Conservation (phyloP, 2,329 filamentous ascomycete genomes). For the Cucurbitaria berberidis region DNA sequence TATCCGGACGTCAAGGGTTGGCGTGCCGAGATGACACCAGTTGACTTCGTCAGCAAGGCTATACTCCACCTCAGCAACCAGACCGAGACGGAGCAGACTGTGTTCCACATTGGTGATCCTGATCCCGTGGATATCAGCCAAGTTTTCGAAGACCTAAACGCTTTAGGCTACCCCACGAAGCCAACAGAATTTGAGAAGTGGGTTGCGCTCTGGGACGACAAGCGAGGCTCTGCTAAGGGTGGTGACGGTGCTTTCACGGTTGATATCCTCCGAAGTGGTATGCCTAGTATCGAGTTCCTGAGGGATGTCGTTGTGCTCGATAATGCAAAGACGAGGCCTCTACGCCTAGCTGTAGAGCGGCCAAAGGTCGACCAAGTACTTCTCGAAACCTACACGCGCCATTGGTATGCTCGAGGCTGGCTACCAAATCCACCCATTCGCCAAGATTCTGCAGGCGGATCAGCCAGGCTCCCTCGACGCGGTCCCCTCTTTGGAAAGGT, state of each 20-base stretch:
- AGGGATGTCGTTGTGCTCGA: slow-evolving; percentile 75
- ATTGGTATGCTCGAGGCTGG: slow-evolving; percentile 83
- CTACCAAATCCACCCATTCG: slow-evolving; percentile 66
- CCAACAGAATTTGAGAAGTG: slow-evolving; percentile 73
- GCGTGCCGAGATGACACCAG: slow-evolving; percentile 83
- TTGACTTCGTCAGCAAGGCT: slow-evolving; percentile 78
- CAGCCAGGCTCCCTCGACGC: slow-evolving; percentile 53
- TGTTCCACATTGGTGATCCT: slow-evolving; percentile 79
- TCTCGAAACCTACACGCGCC: slow-evolving; percentile 78
- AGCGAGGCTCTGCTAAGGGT: slow-evolving; percentile 67
- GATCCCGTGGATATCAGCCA: slow-evolving; percentile 69
- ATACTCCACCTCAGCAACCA: slow-evolving; percentile 74
- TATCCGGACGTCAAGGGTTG: slow-evolving; percentile 75
- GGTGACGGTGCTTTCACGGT: slow-evolving; percentile 77
- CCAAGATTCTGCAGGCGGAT: slow-evolving; percentile 54
- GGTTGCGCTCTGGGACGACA: slow-evolving; percentile 75
- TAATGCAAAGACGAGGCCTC: slow-evolving; percentile 69
- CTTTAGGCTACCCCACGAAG: slow-evolving; percentile 74
- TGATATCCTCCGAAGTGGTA: slow-evolving; percentile 79
- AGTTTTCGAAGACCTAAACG: slow-evolving; percentile 68
- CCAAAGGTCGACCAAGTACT: slow-evolving; percentile 72
- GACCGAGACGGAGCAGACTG: slow-evolving; percentile 64
- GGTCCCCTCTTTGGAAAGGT: slow-evolving; percentile 72
- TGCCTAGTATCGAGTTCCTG: slow-evolving; percentile 77
- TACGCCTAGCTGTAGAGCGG: slow-evolving; percentile 64